A percentile compares a stretch with the other conserved stretches of the same genome.
phyloP scores from a whole-genome alignment of 108 stramenopile genomes.

The Craspedostauros australis region DNA sequence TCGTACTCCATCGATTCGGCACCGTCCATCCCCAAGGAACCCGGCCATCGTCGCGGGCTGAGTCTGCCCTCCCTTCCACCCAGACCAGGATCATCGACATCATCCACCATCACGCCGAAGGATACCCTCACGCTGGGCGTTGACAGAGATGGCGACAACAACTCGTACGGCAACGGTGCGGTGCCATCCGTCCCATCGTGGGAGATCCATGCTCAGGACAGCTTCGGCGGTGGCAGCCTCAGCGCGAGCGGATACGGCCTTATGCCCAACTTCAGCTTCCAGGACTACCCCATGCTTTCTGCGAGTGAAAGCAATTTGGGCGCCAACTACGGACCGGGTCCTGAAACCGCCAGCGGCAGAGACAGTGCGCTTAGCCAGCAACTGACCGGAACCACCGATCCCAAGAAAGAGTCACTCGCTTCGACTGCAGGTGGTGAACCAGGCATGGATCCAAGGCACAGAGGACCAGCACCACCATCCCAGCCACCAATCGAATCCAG shows the following conservation, averaged over 20 bases:
- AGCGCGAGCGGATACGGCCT: constrained; percentile 29
- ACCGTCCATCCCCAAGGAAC: constrained; percentile 31
- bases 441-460: too few relatives aligned
- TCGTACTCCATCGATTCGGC: constrained; percentile 52
- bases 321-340: too few relatives aligned
- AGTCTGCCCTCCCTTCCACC: constrained; percentile 33
- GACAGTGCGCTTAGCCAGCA: too few relatives aligned
- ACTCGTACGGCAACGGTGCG: constrained; percentile 14
- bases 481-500: constrained; percentile 39
- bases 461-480: too few relatives aligned
- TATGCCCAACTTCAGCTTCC: constrained; percentile 44
- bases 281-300: constrained; percentile 47
- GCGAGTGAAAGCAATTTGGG: constrained; percentile 29
- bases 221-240: constrained; percentile 45
- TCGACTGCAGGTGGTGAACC: too few relatives aligned
- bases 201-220: constrained; percentile 58
- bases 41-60: not conserved
- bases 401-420: constrained; percentile 2
- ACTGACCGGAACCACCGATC: not conserved
- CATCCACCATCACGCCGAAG: constrained; percentile 40
- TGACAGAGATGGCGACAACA: too few relatives aligned
- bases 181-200: constrained; percentile 53
- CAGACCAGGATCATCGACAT: constrained; percentile 32
- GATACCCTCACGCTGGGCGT: too few relatives aligned
- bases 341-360: too few relatives aligned